phyloP scores from a whole-genome alignment of 139 green algal genomes.

The Closterium sp. region DNA sequence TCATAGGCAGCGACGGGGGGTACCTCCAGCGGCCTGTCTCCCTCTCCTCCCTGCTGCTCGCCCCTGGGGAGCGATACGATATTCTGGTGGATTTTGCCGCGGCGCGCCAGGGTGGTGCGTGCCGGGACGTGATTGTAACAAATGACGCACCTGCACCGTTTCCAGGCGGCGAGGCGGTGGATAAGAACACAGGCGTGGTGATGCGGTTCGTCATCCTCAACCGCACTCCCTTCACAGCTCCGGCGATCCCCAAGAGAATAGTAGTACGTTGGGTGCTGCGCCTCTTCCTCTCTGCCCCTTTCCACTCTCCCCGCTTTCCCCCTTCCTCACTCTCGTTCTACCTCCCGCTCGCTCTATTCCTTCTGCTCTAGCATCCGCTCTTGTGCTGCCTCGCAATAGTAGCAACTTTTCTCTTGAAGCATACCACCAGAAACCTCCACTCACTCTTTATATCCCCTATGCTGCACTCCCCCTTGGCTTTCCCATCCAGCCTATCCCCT shows the following conservation, averaged over 20 bases:
- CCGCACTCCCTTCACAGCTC: not conserved
- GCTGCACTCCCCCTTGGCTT: too few species aligned
- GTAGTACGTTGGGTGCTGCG: not conserved
- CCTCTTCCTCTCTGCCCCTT: not conserved
- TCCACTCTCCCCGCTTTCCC: too few species aligned
- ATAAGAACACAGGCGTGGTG: not conserved
- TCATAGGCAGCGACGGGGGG: slow-evolving; percentile 25
- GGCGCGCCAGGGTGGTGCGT: not conserved
- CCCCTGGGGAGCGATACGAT: slow-evolving; percentile 17
- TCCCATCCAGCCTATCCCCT: not conserved
- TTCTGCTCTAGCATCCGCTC: too few species aligned
- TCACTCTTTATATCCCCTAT: not conserved
- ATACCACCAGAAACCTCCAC: too few species aligned
- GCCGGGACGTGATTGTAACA: slow-evolving; percentile 2
- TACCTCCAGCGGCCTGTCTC: slow-evolving; percentile 19
- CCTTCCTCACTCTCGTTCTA: too few species aligned
- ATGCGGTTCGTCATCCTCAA: slow-evolving; percentile 1
- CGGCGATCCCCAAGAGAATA: slow-evolving; percentile 8
- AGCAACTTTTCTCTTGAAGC: too few species aligned
- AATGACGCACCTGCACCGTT: not conserved
- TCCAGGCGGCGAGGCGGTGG: slow-evolving; percentile 4
- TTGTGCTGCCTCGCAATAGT: too few species aligned
- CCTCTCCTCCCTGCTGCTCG: slow-evolving; percentile 12
- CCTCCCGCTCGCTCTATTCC: too few species aligned
- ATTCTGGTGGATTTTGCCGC: slow-evolving; percentile 15